These are phyloP conservation scores for Penicillium concentricum DNA, from an alignment of 2,329 filamentous ascomycete species.

Conservation along the genomic window DNA sequence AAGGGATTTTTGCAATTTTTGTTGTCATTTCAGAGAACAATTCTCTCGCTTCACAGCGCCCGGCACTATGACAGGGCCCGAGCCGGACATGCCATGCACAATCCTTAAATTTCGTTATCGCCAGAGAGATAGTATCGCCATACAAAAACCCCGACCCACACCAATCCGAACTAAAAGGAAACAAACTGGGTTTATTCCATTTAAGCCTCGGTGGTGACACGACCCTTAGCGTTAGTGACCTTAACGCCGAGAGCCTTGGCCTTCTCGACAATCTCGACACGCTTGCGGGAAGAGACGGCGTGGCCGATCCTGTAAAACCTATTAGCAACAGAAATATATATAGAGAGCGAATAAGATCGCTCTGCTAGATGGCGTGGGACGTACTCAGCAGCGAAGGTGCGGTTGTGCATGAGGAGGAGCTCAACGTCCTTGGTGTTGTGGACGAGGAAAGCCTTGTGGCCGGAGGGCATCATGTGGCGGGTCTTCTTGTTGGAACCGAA, in stretches of 20 bases:
- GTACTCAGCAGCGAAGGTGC: conserved; percentile 97
- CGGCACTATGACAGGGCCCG: conserved; percentile 31
- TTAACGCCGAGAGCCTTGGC: conserved; percentile 99
- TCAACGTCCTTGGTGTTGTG: conserved; percentile 95
- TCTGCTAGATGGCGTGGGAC: conserved; percentile 39
- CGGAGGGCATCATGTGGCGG: conserved; percentile 96
- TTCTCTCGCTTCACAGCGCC: conserved; percentile 55
- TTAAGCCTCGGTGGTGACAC: conserved; percentile 89
- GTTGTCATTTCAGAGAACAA: conserved; percentile 43
- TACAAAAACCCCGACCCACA: conserved; percentile 29
- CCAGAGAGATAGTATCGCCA: conserved; percentile 29
- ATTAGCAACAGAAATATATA: conserved; percentile 8
- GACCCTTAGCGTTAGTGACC: conserved; percentile 99
- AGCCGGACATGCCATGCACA: conserved; percentile 29
- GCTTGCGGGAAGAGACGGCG: conserved; percentile 97
- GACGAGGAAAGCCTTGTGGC: conserved; percentile 99
- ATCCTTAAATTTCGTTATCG: conserved; percentile 33
- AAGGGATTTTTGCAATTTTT: conserved; percentile 34
- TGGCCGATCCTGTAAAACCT: conserved; percentile 76
- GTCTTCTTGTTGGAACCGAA: conserved; percentile 99
- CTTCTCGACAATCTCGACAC: conserved; percentile 94
- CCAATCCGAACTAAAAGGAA: conserved; percentile 23
- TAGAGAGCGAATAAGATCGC: neutral
- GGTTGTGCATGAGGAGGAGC: conserved; percentile 99
- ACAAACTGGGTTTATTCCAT: conserved; percentile 51